Base-by-base conservation (phyloP, 1,139 yeast species). In the Wickerhamomyces sp. region DNA sequence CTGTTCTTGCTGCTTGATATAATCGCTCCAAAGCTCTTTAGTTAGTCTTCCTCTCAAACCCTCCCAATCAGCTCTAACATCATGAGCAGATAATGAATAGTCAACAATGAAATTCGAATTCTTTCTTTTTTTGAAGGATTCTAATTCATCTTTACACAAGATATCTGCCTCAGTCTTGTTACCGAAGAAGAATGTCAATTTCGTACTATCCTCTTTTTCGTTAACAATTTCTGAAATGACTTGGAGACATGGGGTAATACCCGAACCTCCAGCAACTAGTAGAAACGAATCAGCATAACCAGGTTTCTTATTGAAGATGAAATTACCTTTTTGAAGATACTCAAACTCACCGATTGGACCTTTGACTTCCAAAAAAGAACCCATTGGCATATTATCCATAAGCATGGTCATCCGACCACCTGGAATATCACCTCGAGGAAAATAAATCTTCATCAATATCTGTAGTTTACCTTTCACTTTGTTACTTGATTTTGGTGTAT, bases 271-370 rank as follows among this genome's bases (percentile, higher is more conserved):
- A 35, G 78, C 78, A 56, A 74, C 68, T 74, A 74, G 70, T 17
- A 76, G 68, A 45, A 73, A 68, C 49, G 57, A 50, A 50, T 62
- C 46, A 46, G 53, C 57, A 48, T 55, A 54, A 34, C 60, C 51
- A 47, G 63, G 58, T 51, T 58, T 38, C 18, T 40, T 35, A 30
- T 43, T 31, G n/a, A 41, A 22, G 3, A 30, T 7, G 27, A 36
- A 47, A 2, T 40, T 43, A 58, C 75, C 73, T 65, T 72, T 58
- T 61, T 68, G 44, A 67, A 73, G 35, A 70, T 76, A 75, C 43
- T 72, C 71, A 60, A 74, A 76, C 48, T 74, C 76, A 5, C 82
- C 82, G 52, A 74, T 70, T 34, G 83, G 83, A 12, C 83, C 83
- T 55, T 77, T 72, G 25, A 59, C 47, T 32, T 61, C 63, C n/a